These are phyloP conservation scores for Suillus ampliporus DNA, from an alignment of 768 basidiomycete genomes.

Conservation along the genomic window DNA sequence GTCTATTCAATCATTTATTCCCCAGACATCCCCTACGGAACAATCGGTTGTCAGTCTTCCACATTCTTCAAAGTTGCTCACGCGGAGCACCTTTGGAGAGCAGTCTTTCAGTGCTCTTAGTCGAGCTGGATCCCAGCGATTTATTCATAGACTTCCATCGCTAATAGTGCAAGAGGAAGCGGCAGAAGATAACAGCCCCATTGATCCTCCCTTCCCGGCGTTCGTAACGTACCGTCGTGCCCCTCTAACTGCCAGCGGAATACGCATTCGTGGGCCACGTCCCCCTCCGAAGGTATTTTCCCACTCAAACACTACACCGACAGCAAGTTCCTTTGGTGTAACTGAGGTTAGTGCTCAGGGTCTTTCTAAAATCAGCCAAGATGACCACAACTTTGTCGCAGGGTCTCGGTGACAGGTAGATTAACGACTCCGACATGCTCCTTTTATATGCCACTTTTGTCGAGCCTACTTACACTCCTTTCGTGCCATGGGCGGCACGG, in stretches of 20 bases:
- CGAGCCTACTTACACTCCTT: not conserved
- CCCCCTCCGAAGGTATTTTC: slow-evolving; percentile 13
- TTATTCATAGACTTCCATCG: not conserved
- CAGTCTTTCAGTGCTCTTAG: not conserved
- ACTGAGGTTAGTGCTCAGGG: not conserved
- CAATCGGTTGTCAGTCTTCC: not conserved
- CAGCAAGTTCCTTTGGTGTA: not conserved
- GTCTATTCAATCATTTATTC: slow-evolving; percentile 4
- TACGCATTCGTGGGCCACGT: slow-evolving; percentile 15
- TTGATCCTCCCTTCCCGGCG: not conserved
- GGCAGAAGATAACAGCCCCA: not conserved
- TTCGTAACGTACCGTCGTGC: not conserved
- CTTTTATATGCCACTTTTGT: not conserved
- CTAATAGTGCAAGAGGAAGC: not conserved
- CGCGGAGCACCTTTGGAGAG: not conserved
- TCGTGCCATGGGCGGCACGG: not conserved
- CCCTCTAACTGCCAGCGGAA: not conserved
- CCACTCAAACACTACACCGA: not conserved
- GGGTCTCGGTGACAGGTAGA: not conserved
- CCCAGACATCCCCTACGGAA: not conserved
- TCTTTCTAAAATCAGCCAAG: too few species aligned
- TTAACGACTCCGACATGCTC: not conserved
- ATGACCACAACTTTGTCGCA: not conserved
- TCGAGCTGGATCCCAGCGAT: not conserved
- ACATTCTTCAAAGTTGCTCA: not conserved